phyloP scores from a whole-genome alignment of 345 rosid species.

The Firmiana major region DNA sequence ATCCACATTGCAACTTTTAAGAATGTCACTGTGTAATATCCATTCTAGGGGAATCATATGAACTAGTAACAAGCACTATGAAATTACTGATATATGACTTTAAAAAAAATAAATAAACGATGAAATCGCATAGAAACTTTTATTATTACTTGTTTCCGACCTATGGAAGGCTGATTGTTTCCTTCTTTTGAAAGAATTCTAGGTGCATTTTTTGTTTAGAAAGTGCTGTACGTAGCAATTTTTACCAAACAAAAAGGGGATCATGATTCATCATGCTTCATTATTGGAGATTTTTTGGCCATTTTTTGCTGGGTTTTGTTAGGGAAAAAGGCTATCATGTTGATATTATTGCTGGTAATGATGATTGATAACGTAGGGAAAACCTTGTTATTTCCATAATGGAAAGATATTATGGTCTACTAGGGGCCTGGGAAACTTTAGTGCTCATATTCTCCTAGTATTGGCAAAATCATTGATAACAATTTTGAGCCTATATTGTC shows the following conservation, averaged over 20 bases:
- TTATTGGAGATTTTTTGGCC: neutral
- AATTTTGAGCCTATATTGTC: neutral
- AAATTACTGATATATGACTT: no score
- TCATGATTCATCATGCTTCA: neutral
- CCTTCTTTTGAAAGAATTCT: no score
- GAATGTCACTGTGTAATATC: neutral
- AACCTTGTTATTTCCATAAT: neutral
- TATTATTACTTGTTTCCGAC: no score
- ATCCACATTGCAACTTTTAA: neutral
- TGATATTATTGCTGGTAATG: neutral
- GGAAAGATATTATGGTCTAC: neutral
- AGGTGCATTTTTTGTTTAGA: no score
- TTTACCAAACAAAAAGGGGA: no score
- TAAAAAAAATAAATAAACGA: no score
- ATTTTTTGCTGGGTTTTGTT: neutral
- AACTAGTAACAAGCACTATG: no score
- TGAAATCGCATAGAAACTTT: no score
- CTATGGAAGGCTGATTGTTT: no score
- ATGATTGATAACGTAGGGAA: neutral
- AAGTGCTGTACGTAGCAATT: no score
- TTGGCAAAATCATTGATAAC: neutral
- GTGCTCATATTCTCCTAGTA: neutral
- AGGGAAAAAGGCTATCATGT: neutral
- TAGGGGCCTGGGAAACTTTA: neutral
- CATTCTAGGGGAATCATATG: slow-evolving; percentile 5